Evolutionary conservation across 345 rosid species (phyloP), one percentile per base, ranked within the genome.

Genomic region (Arabidopsis arenosa): DNA sequence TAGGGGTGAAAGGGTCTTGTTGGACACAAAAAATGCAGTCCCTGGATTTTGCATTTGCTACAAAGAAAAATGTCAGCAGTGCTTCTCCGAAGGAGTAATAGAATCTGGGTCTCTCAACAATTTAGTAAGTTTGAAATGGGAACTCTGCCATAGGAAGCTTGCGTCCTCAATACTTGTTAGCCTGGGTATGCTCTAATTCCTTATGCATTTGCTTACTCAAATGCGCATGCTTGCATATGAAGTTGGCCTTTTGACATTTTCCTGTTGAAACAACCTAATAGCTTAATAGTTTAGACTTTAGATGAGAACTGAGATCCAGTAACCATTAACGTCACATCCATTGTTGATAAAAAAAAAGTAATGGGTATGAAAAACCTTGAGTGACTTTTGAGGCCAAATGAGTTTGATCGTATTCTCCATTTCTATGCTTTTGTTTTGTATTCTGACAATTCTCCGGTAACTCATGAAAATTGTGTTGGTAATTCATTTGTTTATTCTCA

Each of bases 91-190:
- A 60, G 83, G 85, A 70, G 86, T 81, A 62, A 56, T 62, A 41
- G 83, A 83, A 70, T 83, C 97, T 76, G 86, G 84, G 66, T 74
- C 80, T 36, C 47, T 95, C 49, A 78, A 21, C 64, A 81, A 66
- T 77, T 80, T 83, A 63, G 62, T 89, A 30, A 64, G 63, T 49
- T 39, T 89, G 79, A 89, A 85, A 73, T 84, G 91, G 97, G 96
- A 95, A 77, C 75, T 88, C 67, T 79, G 75, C 65, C 85, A 86
- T 73, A 85, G 97, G 82, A 86, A 75, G 62, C 86, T 86, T 48
- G 84, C 80, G 49, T 68, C 84, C 55, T 82, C 89, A 75, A 73
- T 84, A 47, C 86, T 95, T 40, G 65, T 78, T 76, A 84, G 86
- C 60, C 84, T 83, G 61, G 96, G 99, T 95, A 87, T 68, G 88